Evolutionary conservation across 768 basidiomycete genomes (phyloP), one percentile per base, ranked within the genome.

Genomic region (Lactarius psammicola): DNA sequence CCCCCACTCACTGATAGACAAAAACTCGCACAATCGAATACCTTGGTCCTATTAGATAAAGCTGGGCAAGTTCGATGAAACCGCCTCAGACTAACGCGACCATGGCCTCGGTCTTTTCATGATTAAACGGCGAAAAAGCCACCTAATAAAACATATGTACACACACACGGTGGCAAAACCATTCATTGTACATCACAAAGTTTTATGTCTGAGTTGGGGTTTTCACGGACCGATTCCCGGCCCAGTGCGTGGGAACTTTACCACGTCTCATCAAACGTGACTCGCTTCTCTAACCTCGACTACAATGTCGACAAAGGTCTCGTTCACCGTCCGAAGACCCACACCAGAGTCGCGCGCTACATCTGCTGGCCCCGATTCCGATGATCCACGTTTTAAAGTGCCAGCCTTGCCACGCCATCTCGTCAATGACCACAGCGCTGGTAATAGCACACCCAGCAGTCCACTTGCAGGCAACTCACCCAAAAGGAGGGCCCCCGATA

Each of bases 321-420:
- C 94, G 0, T 95, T 96, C 76, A 94, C 89, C 2, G 82, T 96
- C 64, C 85, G 92, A 51, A 83, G 92, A 9, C 94, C 94, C 0
- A 86, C 86, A 0, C 88, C 90, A 0, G 73, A 80, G 0, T 88
- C 89, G 7, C 82, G 89, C 13, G 81, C 82, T 20, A 74, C 80
- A 0, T 89, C 89, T 0, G 82, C 87, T 36, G 87, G 85, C 11
- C 79, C 82, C 51, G 90, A 89, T 46, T 86, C 86, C 0, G 87
- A 87, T 67, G 70, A 74, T 5, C 65, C 78, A 1, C 74, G 75
- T 23, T 87, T 88, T 78, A 89, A 83, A 71, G 70, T 84, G 6
- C 85, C 86, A 18, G 75, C 84, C 1, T 72, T 89, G n/a, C 89
- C 88, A 6, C 82, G 82, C 20, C 87, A 82, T 73, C 76, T 88